These are phyloP conservation scores for Mortierella sp. DNA, from an alignment of 371 early-diverging fungal species.

Conservation along the genomic window DNA sequence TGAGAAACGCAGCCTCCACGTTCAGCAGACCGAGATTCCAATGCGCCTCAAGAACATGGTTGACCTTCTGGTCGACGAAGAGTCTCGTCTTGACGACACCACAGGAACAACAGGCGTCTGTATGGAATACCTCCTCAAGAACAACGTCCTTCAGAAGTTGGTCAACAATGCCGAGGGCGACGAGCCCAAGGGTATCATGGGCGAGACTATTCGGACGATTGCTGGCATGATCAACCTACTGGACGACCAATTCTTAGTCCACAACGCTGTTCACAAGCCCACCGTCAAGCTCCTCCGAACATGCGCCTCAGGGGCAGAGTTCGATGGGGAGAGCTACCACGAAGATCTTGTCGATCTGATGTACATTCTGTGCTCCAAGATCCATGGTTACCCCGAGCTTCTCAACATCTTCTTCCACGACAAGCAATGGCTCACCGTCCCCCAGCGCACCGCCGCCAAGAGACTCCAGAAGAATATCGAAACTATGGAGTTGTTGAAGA, in stretches of 20 bases:
- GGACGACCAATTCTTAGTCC: slow-evolving; percentile 90
- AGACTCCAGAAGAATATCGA: slow-evolving; percentile 49
- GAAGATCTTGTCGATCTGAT: slow-evolving; percentile 90
- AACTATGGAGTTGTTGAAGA: slow-evolving; percentile 45
- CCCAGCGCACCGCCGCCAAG: slow-evolving; percentile 60
- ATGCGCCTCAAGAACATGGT: slow-evolving; percentile 83
- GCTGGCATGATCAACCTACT: slow-evolving; percentile 88
- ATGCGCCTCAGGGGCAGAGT: slow-evolving; percentile 72
- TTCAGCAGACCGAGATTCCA: slow-evolving; percentile 88
- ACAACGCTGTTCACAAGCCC: slow-evolving; percentile 91
- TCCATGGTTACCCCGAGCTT: slow-evolving; percentile 89
- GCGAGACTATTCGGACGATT: slow-evolving; percentile 85
- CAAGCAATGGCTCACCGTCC: slow-evolving; percentile 79
- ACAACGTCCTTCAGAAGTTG: slow-evolving; percentile 83
- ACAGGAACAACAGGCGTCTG: slow-evolving; percentile 86
- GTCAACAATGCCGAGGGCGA: slow-evolving; percentile 87
- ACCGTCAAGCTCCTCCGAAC: slow-evolving; percentile 81
- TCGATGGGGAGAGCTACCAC: slow-evolving; percentile 76
- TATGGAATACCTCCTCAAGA: slow-evolving; percentile 93
- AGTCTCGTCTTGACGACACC: slow-evolving; percentile 74
- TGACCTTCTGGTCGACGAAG: slow-evolving; percentile 93
- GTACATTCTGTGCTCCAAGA: slow-evolving; percentile 91
- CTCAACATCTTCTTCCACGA: slow-evolving; percentile 93
- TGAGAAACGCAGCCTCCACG: slow-evolving; percentile 68
- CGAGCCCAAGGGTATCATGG: slow-evolving; percentile 88